Conservation (phyloP, 257 asterid species). For the Solanum etuberosum region DNA sequence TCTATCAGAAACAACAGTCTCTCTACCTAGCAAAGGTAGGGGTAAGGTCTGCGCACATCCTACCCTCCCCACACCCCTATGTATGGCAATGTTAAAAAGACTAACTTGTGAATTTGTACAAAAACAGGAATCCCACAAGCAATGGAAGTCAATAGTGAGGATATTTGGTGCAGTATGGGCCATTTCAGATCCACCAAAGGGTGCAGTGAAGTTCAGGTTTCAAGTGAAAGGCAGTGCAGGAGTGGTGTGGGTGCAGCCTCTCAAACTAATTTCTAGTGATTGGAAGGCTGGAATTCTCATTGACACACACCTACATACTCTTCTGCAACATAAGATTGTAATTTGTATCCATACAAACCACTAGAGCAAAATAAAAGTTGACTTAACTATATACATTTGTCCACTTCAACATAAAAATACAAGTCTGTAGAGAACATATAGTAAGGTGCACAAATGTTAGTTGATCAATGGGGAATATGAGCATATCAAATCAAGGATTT, state of each 20-base stretch:
- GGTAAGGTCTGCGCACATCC: neutral
- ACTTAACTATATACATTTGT: neutral
- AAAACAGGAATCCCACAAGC: neutral
- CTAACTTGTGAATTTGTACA: neutral
- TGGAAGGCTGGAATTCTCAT: conserved; percentile 6
- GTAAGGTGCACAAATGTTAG: neutral
- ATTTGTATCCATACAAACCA: neutral
- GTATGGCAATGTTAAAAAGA: neutral
- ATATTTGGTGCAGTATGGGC: conserved; percentile 13
- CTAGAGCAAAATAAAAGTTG: neutral
- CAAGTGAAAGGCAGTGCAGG: conserved; percentile 4
- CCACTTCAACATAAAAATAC: neutral
- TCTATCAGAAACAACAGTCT: neutral
- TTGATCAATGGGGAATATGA: neutral
- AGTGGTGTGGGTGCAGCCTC: conserved; percentile 5
- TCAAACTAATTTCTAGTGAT: neutral
- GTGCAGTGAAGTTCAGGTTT: neutral
- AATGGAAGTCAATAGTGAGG: neutral
- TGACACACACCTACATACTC: neutral
- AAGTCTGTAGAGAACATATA: neutral
- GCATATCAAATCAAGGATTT: neutral
- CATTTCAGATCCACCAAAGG: conserved; percentile 7
- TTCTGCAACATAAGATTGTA: neutral
- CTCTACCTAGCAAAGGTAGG: neutral
- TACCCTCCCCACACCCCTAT: neutral